These are phyloP conservation scores for Scutellospora calospora DNA, from an alignment of 371 early-diverging fungal species.

Conservation along the genomic window DNA sequence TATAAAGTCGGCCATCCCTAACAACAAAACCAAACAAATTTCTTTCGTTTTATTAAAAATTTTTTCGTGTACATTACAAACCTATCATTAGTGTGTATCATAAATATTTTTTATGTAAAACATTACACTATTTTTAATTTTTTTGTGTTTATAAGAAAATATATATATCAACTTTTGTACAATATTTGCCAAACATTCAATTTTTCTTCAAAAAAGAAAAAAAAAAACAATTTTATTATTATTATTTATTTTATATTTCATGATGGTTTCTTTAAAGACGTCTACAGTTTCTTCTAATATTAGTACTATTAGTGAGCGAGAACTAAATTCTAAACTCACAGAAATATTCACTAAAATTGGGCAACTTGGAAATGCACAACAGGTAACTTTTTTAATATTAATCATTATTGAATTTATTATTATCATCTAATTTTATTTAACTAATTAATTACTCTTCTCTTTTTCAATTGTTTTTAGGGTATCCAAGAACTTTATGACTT, in stretches of 20 bases:
- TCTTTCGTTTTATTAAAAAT: too few relatives aligned
- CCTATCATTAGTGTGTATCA: too few relatives aligned
- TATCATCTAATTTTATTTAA: too few relatives aligned
- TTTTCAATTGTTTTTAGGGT: conserved; percentile 6
- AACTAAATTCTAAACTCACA: conserved; percentile 33
- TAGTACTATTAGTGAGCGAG: conserved; percentile 7
- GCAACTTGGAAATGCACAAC: conserved; percentile 22
- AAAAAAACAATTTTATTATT: neutral
- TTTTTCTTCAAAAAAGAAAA: neutral
- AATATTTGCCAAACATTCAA: neutral
- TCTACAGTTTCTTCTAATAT: neutral
- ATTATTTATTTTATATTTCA: neutral
- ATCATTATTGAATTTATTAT: neutral
- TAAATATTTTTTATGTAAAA: too few relatives aligned
- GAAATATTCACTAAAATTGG: conserved; percentile 42
- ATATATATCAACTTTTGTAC: neutral
- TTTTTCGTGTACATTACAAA: too few relatives aligned
- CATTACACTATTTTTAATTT: neutral
- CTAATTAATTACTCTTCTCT: neutral
- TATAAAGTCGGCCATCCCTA: too few relatives aligned
- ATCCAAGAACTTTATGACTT: conserved; percentile 39
- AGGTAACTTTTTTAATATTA: conserved; percentile 1
- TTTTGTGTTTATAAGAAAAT: neutral
- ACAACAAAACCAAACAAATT: too few relatives aligned
- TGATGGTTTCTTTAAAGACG: conserved; percentile 18